Base-by-base conservation (phyloP, 129 eudicot genomes). In the Dittrichia graveolens region DNA sequence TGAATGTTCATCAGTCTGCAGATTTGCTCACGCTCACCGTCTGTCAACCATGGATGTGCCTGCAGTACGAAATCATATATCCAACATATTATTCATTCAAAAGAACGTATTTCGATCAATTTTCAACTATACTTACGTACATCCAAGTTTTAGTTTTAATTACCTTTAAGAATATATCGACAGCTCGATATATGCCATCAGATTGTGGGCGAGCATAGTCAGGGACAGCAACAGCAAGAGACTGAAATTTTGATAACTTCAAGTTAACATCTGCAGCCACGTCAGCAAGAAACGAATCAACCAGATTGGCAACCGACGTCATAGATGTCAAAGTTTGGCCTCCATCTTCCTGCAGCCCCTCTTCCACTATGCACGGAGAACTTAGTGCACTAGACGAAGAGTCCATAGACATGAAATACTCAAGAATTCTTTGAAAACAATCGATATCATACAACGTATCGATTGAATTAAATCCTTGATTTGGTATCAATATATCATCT, bases 341-440 rank as follows among this genome's bases (percentile, higher is more conserved):
- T 9, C 78, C 85, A 40, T 79, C 72, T 18, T 73, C 71, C 55
- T n/a, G n/a, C n/a, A 72, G 52, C 57, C 83, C 81, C 47, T 87
- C 96, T 72, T 89, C 96, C 9, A 75, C 75, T 34, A 87, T 82
- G 58, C 85, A 63, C 0, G 96, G 95, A 11, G 98, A 75, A 37
- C 52, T 55, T 35, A 75, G 16, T 24, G 85, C 61, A 15, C 83
- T 69, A 42, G 73, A 67, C 50, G 74, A 77, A 50, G 74, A 77
- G 10, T 85, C 96, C 70, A 74, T 42, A 14, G 77, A 72, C 88
- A 89, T 57, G 82, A 89, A 89, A 82, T 93, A 79, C 65, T 87
- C 95, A 8, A 93, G 84, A 70, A 92, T 93, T 40, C 96, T 87
- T 80, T 93, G 98, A 65, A 93, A 84, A 71, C 98, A 93, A 56